Base-by-base conservation (phyloP, 495 filamentous ascomycete genomes). In the Daldinia childiae region DNA sequence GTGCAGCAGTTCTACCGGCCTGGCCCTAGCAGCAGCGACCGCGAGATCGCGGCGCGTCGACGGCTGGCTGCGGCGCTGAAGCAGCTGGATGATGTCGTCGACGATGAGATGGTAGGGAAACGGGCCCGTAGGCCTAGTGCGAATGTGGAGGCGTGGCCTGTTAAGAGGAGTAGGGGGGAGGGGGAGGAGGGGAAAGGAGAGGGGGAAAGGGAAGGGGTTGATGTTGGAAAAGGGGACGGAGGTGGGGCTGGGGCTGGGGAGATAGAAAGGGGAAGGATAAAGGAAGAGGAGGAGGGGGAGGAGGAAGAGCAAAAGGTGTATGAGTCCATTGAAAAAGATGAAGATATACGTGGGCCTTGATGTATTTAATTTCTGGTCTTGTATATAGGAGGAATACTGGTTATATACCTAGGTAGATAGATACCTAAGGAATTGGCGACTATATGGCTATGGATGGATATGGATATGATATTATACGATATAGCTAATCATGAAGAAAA, bases 1-100 rank as follows among this genome's bases (percentile, higher is more conserved):
- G 85, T 86, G 14, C 70, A 72, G 48, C 80, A 85, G 45, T 83
- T 86, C 66, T 87, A 86, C 71, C 70, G 84, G 24, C 82, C 84
- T 0, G 77, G 78, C 11, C 68, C 68, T 6, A 77, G 82, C 43
- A 83, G 82, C 58, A 83, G 79, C 38, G 74, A 73, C 9, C 74
- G 79, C 24, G 85, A 87, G 68, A 77, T 87, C 1, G 78, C 81
- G 41, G 85, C 80, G 0, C 69, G 85, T 14, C 79, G 79, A 62
- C 81, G 71, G 29, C 75, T 87, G 48, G 84, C 79, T 11, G 75
- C 74, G 64, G 72, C 75, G 1, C 56, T 83, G 38, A 71, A 68
- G 9, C 72, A 77, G 50, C 70, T 85, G 26, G 82, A 79, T 12
- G 78, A 81, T 54, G 66, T 80, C 54, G 66, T 80, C 32, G 74